Percentiles rank a stretch among this genome's conserved stretches.
phyloP scores from a whole-genome alignment of 2,329 filamentous ascomycete genomes.

The Juglanconis sp. region DNA sequence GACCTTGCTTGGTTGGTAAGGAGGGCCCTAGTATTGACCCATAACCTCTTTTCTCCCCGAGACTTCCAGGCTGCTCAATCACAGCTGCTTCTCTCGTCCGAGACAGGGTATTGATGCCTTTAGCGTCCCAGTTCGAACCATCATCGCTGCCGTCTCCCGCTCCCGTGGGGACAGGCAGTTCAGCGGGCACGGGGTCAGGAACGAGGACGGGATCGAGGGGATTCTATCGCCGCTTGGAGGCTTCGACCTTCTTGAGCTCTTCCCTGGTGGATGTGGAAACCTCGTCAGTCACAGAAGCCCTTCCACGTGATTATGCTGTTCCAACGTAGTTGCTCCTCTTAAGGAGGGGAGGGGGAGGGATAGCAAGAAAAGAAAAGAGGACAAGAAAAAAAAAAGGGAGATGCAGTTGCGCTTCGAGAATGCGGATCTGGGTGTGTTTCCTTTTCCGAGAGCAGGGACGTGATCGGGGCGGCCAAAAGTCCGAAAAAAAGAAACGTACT shows the following conservation, averaged over 20 bases:
- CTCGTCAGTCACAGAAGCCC: not conserved
- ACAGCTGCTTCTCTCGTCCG: not conserved
- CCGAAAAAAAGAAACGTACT: constrained; percentile 51
- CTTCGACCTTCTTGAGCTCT: constrained; percentile 91
- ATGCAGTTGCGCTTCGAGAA: no score
- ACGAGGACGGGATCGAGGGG: not conserved
- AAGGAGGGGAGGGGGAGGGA: not conserved
- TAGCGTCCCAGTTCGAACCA: not conserved
- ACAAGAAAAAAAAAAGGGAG: no score
- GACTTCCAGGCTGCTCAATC: not conserved
- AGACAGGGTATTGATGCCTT: not conserved
- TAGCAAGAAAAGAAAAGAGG: no score
- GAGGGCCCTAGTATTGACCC: not conserved
- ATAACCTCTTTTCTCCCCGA: not conserved
- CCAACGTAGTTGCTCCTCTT: no score
- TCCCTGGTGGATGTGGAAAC: constrained; percentile 51
- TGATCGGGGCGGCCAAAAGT: no score
- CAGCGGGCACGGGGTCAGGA: not conserved
- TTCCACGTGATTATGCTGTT: no score
- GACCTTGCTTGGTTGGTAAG: no score
- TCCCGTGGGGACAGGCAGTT: not conserved
- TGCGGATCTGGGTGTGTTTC: no score
- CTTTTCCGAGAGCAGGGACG: no score
- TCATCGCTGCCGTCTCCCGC: not conserved
- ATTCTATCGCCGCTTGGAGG: constrained; percentile 60